Conservation (phyloP, 345 rosid genomes). For the Arabidopsis thaliana region TAIR10.1 NC_003075.7:10278001-10278500, state of each 20-base stretch:
- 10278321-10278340: constrained; percentile 84
- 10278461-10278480: constrained; percentile 75
- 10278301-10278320: constrained; percentile 83
- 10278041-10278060: constrained; percentile 75
- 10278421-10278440: constrained; percentile 33
- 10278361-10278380: constrained; percentile 64
- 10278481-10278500: constrained; percentile 77
- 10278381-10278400: constrained; percentile 49
- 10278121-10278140: constrained; percentile 58
- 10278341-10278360: constrained; percentile 77
- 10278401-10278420: constrained; percentile 32
- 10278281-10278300: constrained; percentile 69
- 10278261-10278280: constrained; percentile 68
- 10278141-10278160: constrained; percentile 70
- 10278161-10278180: constrained; percentile 65
- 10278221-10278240: constrained; percentile 89
- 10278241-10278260: constrained; percentile 73
- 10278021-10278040: constrained; percentile 86
- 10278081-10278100: constrained; percentile 87
- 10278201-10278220: constrained; percentile 77
- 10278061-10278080: constrained; percentile 83
- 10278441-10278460: constrained; percentile 34
- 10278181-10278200: constrained; percentile 65
- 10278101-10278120: constrained; percentile 77
- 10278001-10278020: constrained; percentile 86